Evolutionary conservation across 2,329 filamentous ascomycete species (phyloP), one percentile per base, ranked within the genome.

Genomic region (Neospermospora avenae): DNA sequence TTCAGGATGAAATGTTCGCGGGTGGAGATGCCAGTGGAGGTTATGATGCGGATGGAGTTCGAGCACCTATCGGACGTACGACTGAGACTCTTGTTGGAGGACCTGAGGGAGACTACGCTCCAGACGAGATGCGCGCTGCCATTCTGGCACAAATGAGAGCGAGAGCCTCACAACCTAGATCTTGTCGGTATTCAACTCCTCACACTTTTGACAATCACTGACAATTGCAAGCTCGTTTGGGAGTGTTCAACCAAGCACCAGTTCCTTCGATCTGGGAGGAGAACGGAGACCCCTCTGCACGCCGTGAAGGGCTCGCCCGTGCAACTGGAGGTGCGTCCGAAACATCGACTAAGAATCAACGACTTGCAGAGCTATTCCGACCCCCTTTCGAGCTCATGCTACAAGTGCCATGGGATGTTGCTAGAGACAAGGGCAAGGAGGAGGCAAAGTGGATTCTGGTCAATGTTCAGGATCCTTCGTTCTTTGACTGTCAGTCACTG

Each of bases 391-490:
- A 97, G 39, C 77, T 99, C 45, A 97, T 99, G 79, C 86, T 85
- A 22, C 84, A 84, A 35, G 75, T 91, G 34, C 78, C 85, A n/a
- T 96, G 91, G 87, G 91, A 96, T 65, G 83, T 88, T 60, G 95
- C 91, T 14, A 85, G 95, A 57, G 84, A 93, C 16, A 81, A 92
- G 68, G 95, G 93, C 62, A 96, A 95, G 73, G 89, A 92, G 48
- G 82, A 87, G 28, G 87, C 91, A 78, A 97, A 96, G 74, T 99
- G 95, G 95, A 84, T 99, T 51, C 76, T 99, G 67, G 91, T 97
- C 63, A 98, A 99, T 73, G 86, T 99, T 16, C 95, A 99, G 75
- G 93, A 99, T 72, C 85, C 90, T 66, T 90, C 90, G 37, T 87
- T 96, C 70, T 99, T 99, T 74, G 90, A 95, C 74, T 99, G 95